A percentile compares a stretch with the other conserved stretches of the same genome.
Conservation (phyloP, 495 filamentous ascomycete genomes). For the Penicillium roqueforti region DNA sequence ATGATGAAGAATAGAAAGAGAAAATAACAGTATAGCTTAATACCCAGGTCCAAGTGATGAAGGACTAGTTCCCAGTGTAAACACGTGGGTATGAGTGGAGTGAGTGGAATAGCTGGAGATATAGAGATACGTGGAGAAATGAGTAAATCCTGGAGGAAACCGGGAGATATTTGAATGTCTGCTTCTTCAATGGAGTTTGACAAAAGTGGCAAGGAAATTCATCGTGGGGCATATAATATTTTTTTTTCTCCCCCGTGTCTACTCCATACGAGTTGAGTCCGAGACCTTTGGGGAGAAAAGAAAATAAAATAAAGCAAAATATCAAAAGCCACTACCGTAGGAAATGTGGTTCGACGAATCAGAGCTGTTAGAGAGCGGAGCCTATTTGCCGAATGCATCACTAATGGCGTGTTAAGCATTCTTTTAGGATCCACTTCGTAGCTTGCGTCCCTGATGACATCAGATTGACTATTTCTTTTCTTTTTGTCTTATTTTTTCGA, state of each 20-base stretch:
- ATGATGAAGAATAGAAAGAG: constrained; percentile 15
- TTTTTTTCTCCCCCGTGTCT: constrained; percentile 19
- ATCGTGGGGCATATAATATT: constrained; percentile 20
- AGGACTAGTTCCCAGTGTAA: constrained; percentile 3
- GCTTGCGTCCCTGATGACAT: constrained; percentile 29
- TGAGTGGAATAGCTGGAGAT: constrained; percentile 7
- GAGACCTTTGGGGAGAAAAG: not conserved
- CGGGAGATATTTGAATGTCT: constrained; percentile 26
- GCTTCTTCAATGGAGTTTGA: constrained; percentile 2
- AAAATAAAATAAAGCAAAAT: constrained; percentile 1
- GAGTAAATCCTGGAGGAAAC: constrained; percentile 10
- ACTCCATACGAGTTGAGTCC: not conserved
- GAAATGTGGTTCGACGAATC: constrained; percentile 15
- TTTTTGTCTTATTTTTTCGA: not conserved
- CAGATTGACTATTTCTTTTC: not conserved
- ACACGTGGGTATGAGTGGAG: constrained; percentile 3
- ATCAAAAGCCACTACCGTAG: not conserved
- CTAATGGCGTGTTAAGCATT: constrained; percentile 35
- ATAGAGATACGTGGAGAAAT: constrained; percentile 15
- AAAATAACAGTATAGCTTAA: constrained; percentile 4
- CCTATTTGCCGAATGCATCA: constrained; percentile 28
- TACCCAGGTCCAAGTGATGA: constrained; percentile 1
- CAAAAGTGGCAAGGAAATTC: constrained; percentile 25
- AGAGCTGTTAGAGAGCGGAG: constrained; percentile 14
- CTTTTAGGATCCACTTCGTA: constrained; percentile 5